These are phyloP conservation scores for Mikania micrantha DNA, from an alignment of 129 eudicot genomes.

Conservation along the genomic window DNA sequence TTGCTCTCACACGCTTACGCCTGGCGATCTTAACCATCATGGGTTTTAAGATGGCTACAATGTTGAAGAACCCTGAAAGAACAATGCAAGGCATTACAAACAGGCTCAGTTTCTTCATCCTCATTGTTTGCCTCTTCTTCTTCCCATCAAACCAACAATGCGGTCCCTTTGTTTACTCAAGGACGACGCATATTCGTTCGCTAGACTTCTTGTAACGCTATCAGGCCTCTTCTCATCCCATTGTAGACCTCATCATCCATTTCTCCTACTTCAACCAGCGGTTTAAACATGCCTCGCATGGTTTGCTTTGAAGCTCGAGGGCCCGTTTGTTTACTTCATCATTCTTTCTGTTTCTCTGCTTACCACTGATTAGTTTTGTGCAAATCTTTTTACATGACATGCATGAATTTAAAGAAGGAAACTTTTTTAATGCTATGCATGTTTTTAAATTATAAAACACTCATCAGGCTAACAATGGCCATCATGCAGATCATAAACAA, in stretches of 20 bases:
- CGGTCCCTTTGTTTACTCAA: conserved; percentile 78
- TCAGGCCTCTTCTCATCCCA: conserved; percentile 68
- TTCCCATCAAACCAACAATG: conserved; percentile 81
- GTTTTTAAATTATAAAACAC: too few species aligned
- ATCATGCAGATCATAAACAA: too few species aligned
- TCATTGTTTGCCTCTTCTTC: conserved; percentile 72
- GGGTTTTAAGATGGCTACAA: conserved; percentile 41
- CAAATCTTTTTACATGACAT: too few species aligned
- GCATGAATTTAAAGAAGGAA: too few species aligned
- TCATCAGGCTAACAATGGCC: too few species aligned
- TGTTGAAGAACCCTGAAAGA: conserved; percentile 15
- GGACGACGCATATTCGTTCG: conserved; percentile 72
- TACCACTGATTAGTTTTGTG: conserved; percentile 69
- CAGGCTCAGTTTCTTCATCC: conserved; percentile 48
- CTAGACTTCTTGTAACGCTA: conserved; percentile 78
- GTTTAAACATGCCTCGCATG: conserved; percentile 55
- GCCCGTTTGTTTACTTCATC: conserved; percentile 50
- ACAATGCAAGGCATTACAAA: conserved; percentile 25
- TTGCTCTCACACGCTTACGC: too few species aligned
- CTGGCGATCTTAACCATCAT: conserved; percentile 59
- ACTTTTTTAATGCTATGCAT: too few species aligned
- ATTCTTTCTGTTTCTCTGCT: conserved; percentile 59
- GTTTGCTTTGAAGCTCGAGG: conserved; percentile 54
- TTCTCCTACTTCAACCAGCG: conserved; percentile 58
- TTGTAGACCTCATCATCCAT: conserved; percentile 67